phyloP scores from a whole-genome alignment of 495 filamentous ascomycete genomes.

The Tuber umbilicatum region DNA sequence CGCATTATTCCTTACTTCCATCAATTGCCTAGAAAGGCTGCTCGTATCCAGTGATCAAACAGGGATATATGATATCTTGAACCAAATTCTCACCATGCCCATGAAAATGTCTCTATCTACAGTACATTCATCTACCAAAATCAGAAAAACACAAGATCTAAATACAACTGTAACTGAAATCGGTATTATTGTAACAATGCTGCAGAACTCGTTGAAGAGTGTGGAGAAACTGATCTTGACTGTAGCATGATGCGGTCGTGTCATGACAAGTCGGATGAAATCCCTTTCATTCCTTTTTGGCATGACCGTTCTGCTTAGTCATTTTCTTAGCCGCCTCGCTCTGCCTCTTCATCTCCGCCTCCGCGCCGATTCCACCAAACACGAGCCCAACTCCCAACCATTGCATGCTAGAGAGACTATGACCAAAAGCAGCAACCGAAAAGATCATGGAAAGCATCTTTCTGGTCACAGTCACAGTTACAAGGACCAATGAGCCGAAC shows the following conservation, averaged over 20 bases:
- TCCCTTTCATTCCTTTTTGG: conserved; percentile 16
- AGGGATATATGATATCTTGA: not conserved
- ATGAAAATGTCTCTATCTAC: not conserved
- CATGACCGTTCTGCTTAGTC: conserved; percentile 49
- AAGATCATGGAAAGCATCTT: conserved; percentile 99
- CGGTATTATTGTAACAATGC: not conserved
- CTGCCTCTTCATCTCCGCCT: conserved; percentile 69
- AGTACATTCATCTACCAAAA: not conserved
- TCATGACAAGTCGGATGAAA: no score
- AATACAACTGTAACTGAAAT: not conserved
- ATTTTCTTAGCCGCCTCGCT: conserved; percentile 80
- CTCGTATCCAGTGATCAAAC: not conserved
- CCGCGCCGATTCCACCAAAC: conserved; percentile 90
- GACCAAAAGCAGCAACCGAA: conserved; percentile 89
- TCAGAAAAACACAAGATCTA: not conserved
- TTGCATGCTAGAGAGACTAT: conserved; percentile 74
- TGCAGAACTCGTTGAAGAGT: not conserved
- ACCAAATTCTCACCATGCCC: not conserved
- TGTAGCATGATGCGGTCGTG: not conserved
- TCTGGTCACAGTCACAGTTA: conserved; percentile 92
- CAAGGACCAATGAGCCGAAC: conserved; percentile 85
- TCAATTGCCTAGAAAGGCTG: not conserved
- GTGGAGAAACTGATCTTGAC: not conserved
- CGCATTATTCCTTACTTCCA: not conserved
- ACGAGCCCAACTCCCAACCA: conserved; percentile 88